Percentiles rank a stretch among this genome's conserved stretches.
phyloP scores from a whole-genome alignment of 345 rosid species.

The Gossypium rotundifolium region DNA sequence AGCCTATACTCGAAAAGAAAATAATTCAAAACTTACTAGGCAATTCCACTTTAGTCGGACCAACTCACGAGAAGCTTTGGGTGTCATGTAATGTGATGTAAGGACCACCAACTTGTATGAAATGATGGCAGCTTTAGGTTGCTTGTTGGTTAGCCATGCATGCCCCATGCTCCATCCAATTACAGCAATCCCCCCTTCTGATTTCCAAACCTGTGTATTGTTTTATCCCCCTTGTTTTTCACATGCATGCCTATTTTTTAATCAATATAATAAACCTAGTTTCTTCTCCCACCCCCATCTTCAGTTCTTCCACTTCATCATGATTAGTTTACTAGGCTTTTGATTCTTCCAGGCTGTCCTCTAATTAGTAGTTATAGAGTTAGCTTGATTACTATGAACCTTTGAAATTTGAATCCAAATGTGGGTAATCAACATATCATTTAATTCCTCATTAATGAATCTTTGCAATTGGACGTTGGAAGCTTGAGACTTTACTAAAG shows the following conservation, averaged over 20 bases:
- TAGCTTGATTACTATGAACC: not conserved
- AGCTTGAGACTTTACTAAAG: not conserved
- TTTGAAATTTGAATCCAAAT: not conserved
- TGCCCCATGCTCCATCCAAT: not conserved
- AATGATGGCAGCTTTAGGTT: not conserved
- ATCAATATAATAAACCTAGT: not conserved
- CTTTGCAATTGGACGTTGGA: too few species aligned
- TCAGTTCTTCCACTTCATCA: not conserved
- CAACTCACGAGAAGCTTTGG: conserved; percentile 1
- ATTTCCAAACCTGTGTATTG: not conserved
- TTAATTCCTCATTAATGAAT: too few species aligned
- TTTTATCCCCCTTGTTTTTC: not conserved
- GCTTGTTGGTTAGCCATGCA: not conserved
- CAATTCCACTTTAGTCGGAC: not conserved
- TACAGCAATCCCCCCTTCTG: not conserved
- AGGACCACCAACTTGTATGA: not conserved
- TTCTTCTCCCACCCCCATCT: not conserved
- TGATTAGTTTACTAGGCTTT: not conserved
- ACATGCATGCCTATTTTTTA: not conserved
- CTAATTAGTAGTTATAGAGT: not conserved
- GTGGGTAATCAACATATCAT: too few species aligned
- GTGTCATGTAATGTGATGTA: too few species aligned
- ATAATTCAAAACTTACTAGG: not conserved
- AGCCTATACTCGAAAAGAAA: not conserved
- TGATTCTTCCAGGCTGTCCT: not conserved